Conservation (phyloP, 2,329 filamentous ascomycete species). For the Botrytis deweyae region DNA sequence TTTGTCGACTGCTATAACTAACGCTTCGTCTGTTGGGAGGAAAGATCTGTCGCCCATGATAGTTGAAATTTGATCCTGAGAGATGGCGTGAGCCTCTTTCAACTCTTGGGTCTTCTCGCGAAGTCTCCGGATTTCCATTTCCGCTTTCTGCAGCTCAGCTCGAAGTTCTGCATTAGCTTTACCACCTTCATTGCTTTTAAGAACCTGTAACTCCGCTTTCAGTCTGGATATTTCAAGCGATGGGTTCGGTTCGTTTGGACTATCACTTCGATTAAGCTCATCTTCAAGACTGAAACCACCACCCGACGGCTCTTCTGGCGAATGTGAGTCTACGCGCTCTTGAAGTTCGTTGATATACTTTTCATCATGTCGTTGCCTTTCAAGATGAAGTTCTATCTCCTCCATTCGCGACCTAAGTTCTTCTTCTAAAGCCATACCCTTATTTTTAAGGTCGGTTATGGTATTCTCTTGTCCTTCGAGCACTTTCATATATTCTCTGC, state of each 20-base stretch:
- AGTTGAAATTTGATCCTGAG: conserved; percentile 57
- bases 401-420: conserved; percentile 40
- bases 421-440: conserved; percentile 44
- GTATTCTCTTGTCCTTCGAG: conserved; percentile 40
- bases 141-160: conserved; percentile 56
- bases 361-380: conserved; percentile 47
- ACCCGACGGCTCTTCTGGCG: conserved; percentile 28
- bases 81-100: conserved; percentile 57
- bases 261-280: conserved; percentile 49
- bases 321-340: conserved; percentile 13
- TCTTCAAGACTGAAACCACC: conserved; percentile 54
- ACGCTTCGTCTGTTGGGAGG: conserved; percentile 52
- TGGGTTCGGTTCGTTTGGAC: conserved; percentile 44
- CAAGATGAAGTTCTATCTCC: conserved; percentile 39
- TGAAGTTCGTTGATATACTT: conserved; percentile 38
- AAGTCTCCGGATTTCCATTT: conserved; percentile 50
- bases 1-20: conserved; percentile 45
- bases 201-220: conserved; percentile 59
- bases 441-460: conserved; percentile 44
- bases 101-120: conserved; percentile 56
- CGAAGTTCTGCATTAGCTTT: conserved; percentile 56
- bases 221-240: conserved; percentile 56
- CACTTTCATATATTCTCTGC: conserved; percentile 42
- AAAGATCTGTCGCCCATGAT: conserved; percentile 47
- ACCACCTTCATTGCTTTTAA: conserved; percentile 54